A percentile compares a stretch with the other conserved stretches of the same genome.
phyloP scores from a whole-genome alignment of 441 rosid genomes.

The Isatis lusitanica region DNA sequence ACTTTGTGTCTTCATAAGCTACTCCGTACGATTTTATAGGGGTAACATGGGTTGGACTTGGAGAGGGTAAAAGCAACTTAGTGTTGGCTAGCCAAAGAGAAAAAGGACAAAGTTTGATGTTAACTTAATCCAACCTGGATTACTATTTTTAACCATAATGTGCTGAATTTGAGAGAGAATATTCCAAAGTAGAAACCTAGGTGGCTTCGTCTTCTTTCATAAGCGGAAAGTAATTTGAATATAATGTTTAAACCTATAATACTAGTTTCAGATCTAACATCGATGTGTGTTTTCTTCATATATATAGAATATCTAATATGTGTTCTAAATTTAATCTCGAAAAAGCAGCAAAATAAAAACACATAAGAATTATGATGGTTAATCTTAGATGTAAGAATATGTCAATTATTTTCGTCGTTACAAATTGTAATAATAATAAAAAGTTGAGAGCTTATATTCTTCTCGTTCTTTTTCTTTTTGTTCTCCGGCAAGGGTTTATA shows the following conservation, averaged over 20 bases:
- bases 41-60: conserved; percentile 38
- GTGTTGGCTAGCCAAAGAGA: conserved; percentile 36
- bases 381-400: not conserved
- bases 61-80: conserved; percentile 33
- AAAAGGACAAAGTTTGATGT: conserved; percentile 29
- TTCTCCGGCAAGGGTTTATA: not conserved
- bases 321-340: not conserved
- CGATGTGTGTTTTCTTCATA: not conserved
- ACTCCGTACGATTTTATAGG: conserved; percentile 36
- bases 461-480: not conserved
- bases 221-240: conserved; percentile 17
- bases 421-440: too few relatives aligned
- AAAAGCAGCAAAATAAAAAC: not conserved
- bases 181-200: conserved; percentile 28
- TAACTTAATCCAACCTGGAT: conserved; percentile 33
- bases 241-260: not conserved
- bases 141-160: conserved; percentile 31
- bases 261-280: conserved; percentile 4
- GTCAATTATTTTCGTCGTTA: not conserved
- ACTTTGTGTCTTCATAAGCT: conserved; percentile 35
- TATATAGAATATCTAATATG: not conserved
- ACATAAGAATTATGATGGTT: not conserved
- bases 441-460: not conserved
- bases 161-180: conserved; percentile 19
- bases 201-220: conserved; percentile 17